A percentile compares a stretch with the other conserved stretches of the same genome.
Conservation (phyloP, 352 stramenopile species). For the Plasmopara halstedii region DNA sequence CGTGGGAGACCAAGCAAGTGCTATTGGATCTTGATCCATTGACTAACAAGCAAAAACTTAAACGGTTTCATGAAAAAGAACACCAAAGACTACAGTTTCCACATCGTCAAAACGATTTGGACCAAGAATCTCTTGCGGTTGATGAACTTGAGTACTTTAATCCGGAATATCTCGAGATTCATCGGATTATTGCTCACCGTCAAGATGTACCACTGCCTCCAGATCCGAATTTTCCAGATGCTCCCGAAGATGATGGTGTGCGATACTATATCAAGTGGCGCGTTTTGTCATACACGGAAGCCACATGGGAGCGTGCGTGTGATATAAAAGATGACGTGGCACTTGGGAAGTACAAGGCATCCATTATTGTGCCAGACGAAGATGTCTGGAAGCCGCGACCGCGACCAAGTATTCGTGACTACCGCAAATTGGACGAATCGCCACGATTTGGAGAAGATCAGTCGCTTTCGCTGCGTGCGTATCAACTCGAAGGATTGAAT, state of each 20-base stretch:
- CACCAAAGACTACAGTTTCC: constrained; percentile 34
- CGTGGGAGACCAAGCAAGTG: constrained; percentile 73
- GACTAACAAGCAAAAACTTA: constrained; percentile 85
- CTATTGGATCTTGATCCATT: constrained; percentile 68
- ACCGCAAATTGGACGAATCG: constrained; percentile 78
- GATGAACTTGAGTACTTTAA: constrained; percentile 86
- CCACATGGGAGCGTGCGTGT: constrained; percentile 82
- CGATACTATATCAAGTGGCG: constrained; percentile 87
- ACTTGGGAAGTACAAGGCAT: constrained; percentile 64
- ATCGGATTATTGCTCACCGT: constrained; percentile 77
- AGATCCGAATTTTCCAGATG: constrained; percentile 48
- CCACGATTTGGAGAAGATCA: constrained; percentile 67
- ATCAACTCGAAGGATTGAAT: constrained; percentile 85
- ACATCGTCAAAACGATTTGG: constrained; percentile 28
- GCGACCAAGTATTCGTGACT: constrained; percentile 70
- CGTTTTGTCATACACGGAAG: constrained; percentile 77
- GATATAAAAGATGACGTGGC: constrained; percentile 82
- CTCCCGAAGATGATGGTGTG: constrained; percentile 76
- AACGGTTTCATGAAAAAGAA: constrained; percentile 84
- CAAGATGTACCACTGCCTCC: constrained; percentile 47
- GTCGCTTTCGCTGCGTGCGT: constrained; percentile 64
- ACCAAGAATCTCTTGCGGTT: constrained; percentile 29
- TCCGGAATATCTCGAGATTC: constrained; percentile 85
- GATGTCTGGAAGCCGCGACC: constrained; percentile 51
- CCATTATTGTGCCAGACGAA: constrained; percentile 46